Evolutionary conservation across 2,329 filamentous ascomycete species (phyloP).

Genomic region (Cladosporium sp.): DNA sequence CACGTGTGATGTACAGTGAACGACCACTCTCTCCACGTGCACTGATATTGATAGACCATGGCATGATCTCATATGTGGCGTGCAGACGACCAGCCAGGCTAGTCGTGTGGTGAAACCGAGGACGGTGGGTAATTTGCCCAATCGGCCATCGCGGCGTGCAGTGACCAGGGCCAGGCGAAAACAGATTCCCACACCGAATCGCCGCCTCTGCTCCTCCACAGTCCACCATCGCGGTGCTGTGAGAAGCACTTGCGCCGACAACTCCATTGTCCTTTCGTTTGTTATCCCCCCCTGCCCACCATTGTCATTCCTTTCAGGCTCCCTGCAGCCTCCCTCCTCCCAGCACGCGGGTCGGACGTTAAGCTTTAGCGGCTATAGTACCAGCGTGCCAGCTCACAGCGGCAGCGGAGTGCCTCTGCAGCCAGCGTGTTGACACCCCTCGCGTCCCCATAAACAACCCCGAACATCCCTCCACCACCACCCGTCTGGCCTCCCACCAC

Average conservation of each 20-base stretch:
- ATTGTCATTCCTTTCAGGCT: conserved; percentile 4
- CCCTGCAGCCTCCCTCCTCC: not conserved
- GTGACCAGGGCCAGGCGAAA: conserved; percentile 4
- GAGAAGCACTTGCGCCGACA: not conserved
- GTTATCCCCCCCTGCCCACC: not conserved
- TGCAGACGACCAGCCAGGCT: not conserved
- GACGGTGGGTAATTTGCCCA: not conserved
- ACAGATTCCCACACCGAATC: conserved; percentile 2
- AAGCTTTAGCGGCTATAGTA: not conserved
- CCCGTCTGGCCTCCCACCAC: not conserved
- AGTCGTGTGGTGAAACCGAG: conserved; percentile 1
- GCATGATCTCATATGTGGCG: conserved; percentile 1
- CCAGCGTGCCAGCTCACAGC: too few relatives aligned
- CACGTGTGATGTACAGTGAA: too few relatives aligned
- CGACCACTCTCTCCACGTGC: too few relatives aligned
- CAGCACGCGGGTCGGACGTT: conserved; percentile 1
- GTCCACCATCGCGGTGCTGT: not conserved
- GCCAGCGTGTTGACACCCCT: not conserved
- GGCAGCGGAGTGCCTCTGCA: too few relatives aligned
- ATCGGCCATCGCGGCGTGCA: not conserved
- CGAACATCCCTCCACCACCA: not conserved
- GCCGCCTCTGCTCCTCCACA: not conserved
- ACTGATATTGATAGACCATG: too few relatives aligned
- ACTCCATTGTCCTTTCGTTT: not conserved
- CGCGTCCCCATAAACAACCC: conserved; percentile 3